Conservation (phyloP, 2,329 filamentous ascomycete genomes). For the Penicillium nordicum region DNA sequence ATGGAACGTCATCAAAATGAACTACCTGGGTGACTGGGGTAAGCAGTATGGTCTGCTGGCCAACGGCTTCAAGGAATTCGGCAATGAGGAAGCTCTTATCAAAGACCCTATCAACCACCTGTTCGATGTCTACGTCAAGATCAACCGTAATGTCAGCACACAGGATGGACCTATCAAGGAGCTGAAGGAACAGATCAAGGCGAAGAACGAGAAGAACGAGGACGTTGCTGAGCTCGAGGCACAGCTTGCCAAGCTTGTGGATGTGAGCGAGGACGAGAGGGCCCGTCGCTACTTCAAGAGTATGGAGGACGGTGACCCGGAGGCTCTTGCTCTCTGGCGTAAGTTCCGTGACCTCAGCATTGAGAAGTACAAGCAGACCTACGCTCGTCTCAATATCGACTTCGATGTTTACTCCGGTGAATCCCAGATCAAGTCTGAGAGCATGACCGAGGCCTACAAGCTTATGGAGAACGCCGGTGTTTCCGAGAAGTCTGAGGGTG, state of each 20-base stretch:
- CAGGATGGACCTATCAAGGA: constrained; percentile 58
- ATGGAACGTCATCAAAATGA: constrained; percentile 62
- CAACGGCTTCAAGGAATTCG: constrained; percentile 61
- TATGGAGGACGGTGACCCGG: constrained; percentile 61
- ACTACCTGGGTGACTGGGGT: constrained; percentile 67
- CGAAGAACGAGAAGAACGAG: constrained; percentile 48
- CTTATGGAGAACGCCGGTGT: constrained; percentile 59
- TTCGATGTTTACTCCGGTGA: constrained; percentile 68
- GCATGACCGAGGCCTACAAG: constrained; percentile 59
- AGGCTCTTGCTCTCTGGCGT: constrained; percentile 60
- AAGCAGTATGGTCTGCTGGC: constrained; percentile 65
- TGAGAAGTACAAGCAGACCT: constrained; percentile 62
- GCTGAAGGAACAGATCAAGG: constrained; percentile 50
- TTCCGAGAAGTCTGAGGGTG: constrained; percentile 62
- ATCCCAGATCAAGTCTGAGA: constrained; percentile 62
- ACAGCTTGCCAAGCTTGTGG: constrained; percentile 48
- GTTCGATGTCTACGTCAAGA: constrained; percentile 64
- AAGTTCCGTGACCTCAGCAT: constrained; percentile 63
- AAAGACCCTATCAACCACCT: constrained; percentile 63
- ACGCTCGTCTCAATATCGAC: constrained; percentile 61
- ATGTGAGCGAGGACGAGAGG: constrained; percentile 57
- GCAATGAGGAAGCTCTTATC: constrained; percentile 57
- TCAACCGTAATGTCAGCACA: constrained; percentile 55
- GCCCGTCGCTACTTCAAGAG: constrained; percentile 64
- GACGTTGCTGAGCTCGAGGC: constrained; percentile 49